Evolutionary conservation across 805 yeast species (phyloP), one percentile per base, ranked within the genome.

Genomic region (Saccharomycopsis amapae): DNA sequence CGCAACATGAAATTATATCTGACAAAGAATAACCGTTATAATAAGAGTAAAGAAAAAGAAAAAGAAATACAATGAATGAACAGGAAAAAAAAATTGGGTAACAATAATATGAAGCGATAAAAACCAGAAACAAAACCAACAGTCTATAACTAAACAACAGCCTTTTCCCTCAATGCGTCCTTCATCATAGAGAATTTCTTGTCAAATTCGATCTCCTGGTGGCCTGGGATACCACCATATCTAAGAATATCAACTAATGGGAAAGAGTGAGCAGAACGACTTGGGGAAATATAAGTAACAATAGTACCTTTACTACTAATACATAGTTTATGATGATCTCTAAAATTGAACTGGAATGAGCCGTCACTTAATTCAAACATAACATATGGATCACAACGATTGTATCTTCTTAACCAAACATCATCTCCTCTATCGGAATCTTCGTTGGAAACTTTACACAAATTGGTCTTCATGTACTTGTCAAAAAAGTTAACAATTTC

Each of bases 341-440:
- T 83, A 66, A 93, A 93, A 65, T 93, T 93, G 68, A 89, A 89
- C 63, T 93, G 98, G 63, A 85, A 79, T 35, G 87, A 81, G 18
- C 96, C 96, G 59, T 88, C 86, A 59, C 95, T 85, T 68, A 93
- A 67, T 62, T 87, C 90, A 67, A 93, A 93, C 94, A 89, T 84
- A 46, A 89, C 86, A 61, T 76, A 86, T 52, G 79, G 81, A 38
- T 79, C 75, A 44, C 81, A 79, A 62, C 97, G 79, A 20, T 86
- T 78, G 60, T 85, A 87, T 56, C 94, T 75, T 67, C 93, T 79
- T 53, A 90, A 71, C 61, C 84, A 88, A 10, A 85, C 81, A 50
- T 77, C 78, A 53, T 79, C 85, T 49, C 73, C 72, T 55, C 79
- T 71, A 40, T 58, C 66, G 22, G 59, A 36, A 44, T 56, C 48